Evolutionary conservation across 2,329 filamentous ascomycete genomes (phyloP).

Genomic region (Laburnicola sp.): DNA sequence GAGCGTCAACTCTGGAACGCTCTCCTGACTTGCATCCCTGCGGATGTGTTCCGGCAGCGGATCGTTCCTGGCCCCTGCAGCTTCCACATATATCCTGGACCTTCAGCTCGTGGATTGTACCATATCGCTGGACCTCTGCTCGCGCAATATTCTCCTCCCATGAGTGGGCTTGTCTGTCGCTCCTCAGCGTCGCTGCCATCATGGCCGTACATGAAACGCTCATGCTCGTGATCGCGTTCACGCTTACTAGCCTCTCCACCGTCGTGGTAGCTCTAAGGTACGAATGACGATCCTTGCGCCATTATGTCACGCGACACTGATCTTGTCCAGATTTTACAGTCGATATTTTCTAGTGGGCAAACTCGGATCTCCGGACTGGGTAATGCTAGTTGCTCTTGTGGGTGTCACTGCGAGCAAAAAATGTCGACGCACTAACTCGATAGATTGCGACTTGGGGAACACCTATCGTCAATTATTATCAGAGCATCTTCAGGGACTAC

Average conservation of each 20-base stretch:
- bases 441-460: constrained; percentile 36
- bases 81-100: constrained; percentile 1
- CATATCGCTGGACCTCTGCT: constrained; percentile 7
- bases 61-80: constrained; percentile 4
- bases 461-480: constrained; percentile 32
- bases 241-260: constrained; percentile 33
- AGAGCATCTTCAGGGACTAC: constrained; percentile 30
- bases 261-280: constrained; percentile 35
- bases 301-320: constrained; percentile 8
- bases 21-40: constrained; percentile 23
- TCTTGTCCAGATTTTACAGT: constrained; percentile 31
- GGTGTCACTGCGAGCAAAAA: constrained; percentile 3
- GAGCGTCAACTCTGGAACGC: not conserved
- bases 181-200: not conserved
- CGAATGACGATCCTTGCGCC: not conserved
- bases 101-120: not conserved
- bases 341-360: constrained; percentile 33
- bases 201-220: constrained; percentile 32
- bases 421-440: constrained; percentile 12
- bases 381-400: constrained; percentile 35
- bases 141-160: constrained; percentile 6
- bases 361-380: constrained; percentile 33
- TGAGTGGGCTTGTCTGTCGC: constrained; percentile 5
- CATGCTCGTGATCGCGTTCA: constrained; percentile 28
- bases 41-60: constrained; percentile 4